Evolutionary conservation across 163 green algal genomes (phyloP), one percentile per base, ranked within the genome.

Genomic region (Trebouxiophyceae sp.): DNA sequence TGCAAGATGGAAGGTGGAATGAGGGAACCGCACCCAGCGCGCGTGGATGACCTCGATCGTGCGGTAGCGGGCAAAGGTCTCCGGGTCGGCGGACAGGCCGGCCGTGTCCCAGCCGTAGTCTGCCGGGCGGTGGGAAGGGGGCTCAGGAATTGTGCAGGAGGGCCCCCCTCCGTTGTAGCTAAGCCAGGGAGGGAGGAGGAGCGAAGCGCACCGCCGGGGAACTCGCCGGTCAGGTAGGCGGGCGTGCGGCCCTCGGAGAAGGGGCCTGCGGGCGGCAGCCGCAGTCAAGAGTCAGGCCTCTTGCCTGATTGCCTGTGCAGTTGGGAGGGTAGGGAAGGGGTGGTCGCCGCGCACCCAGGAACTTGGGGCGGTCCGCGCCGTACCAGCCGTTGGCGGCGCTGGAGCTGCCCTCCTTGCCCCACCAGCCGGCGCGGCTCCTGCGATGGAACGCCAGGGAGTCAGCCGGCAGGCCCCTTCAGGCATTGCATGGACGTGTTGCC

Each of bases 21-120:
- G 2, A 47, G 54, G 33, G 2, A 67, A 33, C 45, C 63, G 57
- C 8, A 60, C 81, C 80, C 81, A 85, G 34, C 81, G 69, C 26
- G 75, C 78, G 68, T 88, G 81, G 68, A 84, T 77, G 74, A 81
- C 47, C 67, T 83, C 68, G 59, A 77, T 72, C 67, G 75, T 68
- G 28, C 75, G 62, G 67, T 81, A 85, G 56, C 71, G 70, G 56
- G 57, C 67, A 63, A 81, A 87, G 29, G 86, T 91, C 77, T 92
- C 72, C 27, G 87, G 87, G 78, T 93, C 87, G 54, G 89, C 89
- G 22, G 89, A 95, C 61, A 95, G 88, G 63, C 88, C 89, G n/a
- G 81, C 79, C 33, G 87, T 91, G 77, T 93, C 91, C 91, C 91
- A 97, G 77, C 91, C 91, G 71, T 97, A 97, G 90, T 97, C 91